Conservation (phyloP, 2,329 filamentous ascomycete genomes). For the Leptosphaerulina australis region DNA sequence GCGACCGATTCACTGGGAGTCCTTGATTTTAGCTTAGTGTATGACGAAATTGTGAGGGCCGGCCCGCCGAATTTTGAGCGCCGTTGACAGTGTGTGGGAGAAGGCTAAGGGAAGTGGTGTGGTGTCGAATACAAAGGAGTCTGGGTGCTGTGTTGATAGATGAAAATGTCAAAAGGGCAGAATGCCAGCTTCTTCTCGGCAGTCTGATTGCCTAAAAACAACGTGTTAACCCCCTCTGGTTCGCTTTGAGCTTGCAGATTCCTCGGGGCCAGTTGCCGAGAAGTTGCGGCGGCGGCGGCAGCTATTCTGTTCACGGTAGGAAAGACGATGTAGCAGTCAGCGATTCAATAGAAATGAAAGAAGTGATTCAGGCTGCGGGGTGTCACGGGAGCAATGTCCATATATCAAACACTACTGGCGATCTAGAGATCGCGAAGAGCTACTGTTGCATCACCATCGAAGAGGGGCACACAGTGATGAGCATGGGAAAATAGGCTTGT, state of each 20-base stretch:
- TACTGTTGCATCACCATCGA: slow-evolving; percentile 30
- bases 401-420: slow-evolving; percentile 27
- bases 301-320: slow-evolving; percentile 31
- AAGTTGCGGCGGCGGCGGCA: slow-evolving; percentile 26
- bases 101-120: slow-evolving; percentile 10
- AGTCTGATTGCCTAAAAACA: slow-evolving; percentile 11
- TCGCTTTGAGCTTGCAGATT: slow-evolving; percentile 28
- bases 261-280: slow-evolving; percentile 35
- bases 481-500: slow-evolving; percentile 23
- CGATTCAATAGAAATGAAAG: slow-evolving; percentile 6
- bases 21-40: slow-evolving; percentile 33
- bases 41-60: slow-evolving; percentile 41
- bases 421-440: slow-evolving; percentile 21
- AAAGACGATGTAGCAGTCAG: slow-evolving; percentile 11
- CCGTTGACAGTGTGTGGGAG: slow-evolving; percentile 20
- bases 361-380: slow-evolving; percentile 18
- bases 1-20: slow-evolving; percentile 30
- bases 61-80: slow-evolving; percentile 38
- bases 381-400: slow-evolving; percentile 35
- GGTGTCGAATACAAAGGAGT: slow-evolving; percentile 3
- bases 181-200: slow-evolving; percentile 8
- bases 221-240: slow-evolving; percentile 30
- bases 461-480: slow-evolving; percentile 17
- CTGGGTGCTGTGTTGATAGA: slow-evolving; percentile 10
- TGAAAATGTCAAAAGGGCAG: slow-evolving; percentile 6